These are phyloP conservation scores for Eucalyptus cloeziana DNA, from an alignment of 345 rosid species.

Conservation along the genomic window DNA sequence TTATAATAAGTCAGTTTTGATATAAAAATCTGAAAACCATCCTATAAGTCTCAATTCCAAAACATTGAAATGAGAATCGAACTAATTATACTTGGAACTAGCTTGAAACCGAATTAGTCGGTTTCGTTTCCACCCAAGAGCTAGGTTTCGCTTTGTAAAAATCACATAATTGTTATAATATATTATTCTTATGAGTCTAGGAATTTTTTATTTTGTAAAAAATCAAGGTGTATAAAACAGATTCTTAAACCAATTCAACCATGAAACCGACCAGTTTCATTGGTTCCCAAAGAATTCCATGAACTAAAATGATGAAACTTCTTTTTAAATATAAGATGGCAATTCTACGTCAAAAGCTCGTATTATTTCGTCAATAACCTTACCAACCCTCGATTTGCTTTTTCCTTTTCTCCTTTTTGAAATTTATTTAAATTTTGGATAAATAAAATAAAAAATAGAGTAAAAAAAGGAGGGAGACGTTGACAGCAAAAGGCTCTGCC, in stretches of 20 bases:
- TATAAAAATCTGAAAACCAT: neutral
- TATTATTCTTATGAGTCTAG: neutral
- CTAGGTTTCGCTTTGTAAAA: neutral
- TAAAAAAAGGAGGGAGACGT: neutral
- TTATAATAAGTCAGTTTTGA: accelerated
- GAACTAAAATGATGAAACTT: neutral
- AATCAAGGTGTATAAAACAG: neutral
- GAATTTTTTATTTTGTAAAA: neutral
- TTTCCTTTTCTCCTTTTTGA: neutral
- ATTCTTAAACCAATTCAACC: neutral
- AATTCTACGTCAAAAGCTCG: neutral
- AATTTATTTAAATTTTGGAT: neutral
- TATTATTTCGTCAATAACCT: neutral
- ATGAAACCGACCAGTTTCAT: neutral
- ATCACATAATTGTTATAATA: neutral
- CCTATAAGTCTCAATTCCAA: neutral
- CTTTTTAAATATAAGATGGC: neutral
- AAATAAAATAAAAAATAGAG: neutral
- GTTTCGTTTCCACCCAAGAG: neutral
- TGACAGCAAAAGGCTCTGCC: neutral
- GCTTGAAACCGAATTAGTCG: neutral
- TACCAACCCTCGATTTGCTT: neutral
- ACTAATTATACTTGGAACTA: neutral
- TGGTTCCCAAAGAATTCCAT: neutral
- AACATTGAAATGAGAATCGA: neutral